Percentiles rank a stretch among this genome's conserved stretches.
Conservation (phyloP, 192 early-diverging fungal genomes). For the Cetraspora pellucida region DNA sequence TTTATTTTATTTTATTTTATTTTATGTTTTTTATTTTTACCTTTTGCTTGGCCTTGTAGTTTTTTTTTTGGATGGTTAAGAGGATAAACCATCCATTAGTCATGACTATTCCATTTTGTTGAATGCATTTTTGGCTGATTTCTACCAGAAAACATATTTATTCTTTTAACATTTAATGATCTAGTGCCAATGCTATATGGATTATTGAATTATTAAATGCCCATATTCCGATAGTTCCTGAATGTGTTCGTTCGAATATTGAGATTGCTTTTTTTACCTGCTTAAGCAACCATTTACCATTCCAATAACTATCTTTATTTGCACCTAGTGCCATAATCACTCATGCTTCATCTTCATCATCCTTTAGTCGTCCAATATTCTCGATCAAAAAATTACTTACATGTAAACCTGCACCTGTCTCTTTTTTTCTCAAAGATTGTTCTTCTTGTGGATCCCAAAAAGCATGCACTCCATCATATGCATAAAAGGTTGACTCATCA, state of each 20-base stretch:
- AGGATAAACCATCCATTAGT: too few species aligned
- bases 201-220: too few species aligned
- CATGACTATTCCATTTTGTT: too few species aligned
- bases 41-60: too few species aligned
- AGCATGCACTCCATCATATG: neutral
- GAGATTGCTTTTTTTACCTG: neutral
- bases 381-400: neutral
- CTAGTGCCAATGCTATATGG: neutral
- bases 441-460: neutral
- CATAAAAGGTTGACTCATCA: neutral
- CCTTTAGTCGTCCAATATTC: neutral
- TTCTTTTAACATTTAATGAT: constrained; percentile 1
- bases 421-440: neutral
- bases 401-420: neutral
- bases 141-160: constrained; percentile 13
- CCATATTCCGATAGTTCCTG: neutral
- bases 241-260: constrained; percentile 8
- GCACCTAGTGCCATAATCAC: neutral
- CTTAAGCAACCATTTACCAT: neutral
- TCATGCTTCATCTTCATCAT: neutral
- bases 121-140: too few species aligned
- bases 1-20: too few species aligned
- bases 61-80: too few species aligned
- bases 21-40: neutral
- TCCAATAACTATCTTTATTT: neutral